Conservation (phyloP, 768 basidiomycete genomes). For the Mycena galopus region DNA sequence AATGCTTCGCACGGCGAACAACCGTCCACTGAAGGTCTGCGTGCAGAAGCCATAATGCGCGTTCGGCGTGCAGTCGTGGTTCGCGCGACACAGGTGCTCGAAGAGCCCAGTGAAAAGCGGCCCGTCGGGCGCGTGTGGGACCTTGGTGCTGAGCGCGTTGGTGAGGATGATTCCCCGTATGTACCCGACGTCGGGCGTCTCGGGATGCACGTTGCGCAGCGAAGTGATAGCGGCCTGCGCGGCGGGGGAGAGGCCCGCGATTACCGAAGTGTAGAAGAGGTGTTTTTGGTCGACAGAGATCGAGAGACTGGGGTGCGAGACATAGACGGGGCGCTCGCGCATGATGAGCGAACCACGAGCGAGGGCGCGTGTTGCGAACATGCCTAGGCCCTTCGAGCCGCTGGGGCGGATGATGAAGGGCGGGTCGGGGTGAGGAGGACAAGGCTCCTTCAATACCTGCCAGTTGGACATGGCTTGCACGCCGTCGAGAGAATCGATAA, state of each 20-base stretch:
- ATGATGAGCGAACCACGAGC: slow-evolving; percentile 32
- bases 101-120: slow-evolving; percentile 23
- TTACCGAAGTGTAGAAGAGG: slow-evolving; percentile 3
- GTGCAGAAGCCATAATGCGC: slow-evolving; percentile 25
- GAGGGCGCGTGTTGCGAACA: slow-evolving; percentile 32
- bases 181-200: background rate
- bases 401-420: slow-evolving; percentile 16
- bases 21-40: slow-evolving; percentile 18
- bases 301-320: slow-evolving; percentile 7
- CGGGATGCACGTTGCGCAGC: slow-evolving; percentile 24
- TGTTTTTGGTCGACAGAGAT: slow-evolving; percentile 12
- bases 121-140: background rate
- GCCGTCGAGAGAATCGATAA: slow-evolving; percentile 16
- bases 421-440: background rate
- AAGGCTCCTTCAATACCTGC: slow-evolving; percentile 1
- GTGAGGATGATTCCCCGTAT: slow-evolving; percentile 26
- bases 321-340: slow-evolving; percentile 30
- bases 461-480: slow-evolving; percentile 19
- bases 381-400: slow-evolving; percentile 27
- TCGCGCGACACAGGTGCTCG: slow-evolving; percentile 27
- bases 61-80: slow-evolving; percentile 35
- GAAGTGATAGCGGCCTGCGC: slow-evolving; percentile 22
- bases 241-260: slow-evolving; percentile 20
- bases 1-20: slow-evolving; percentile 24
- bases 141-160: slow-evolving; percentile 21